Conservation (phyloP, 768 basidiomycete genomes). For the Crepidotus variabilis region DNA sequence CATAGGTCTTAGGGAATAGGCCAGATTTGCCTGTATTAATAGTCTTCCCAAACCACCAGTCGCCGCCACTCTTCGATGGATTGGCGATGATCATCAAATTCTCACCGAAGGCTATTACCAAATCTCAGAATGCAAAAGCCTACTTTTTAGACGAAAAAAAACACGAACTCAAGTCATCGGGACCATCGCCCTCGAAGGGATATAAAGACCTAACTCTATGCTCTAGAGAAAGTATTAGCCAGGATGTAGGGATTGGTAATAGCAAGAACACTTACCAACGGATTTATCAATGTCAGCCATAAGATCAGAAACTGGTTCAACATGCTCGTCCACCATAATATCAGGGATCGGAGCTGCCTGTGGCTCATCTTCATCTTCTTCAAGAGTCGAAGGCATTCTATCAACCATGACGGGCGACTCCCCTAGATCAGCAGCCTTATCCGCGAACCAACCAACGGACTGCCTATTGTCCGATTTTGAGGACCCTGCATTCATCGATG, state of each 20-base stretch:
- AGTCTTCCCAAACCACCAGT: slow-evolving; percentile 91
- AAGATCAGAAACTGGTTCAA: slow-evolving; percentile 40
- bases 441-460: slow-evolving; percentile 90
- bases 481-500: slow-evolving; percentile 21
- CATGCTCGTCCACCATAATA: slow-evolving; percentile 52
- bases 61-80: slow-evolving; percentile 80
- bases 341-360: slow-evolving; percentile 37
- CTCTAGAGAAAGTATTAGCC: slow-evolving; percentile 38
- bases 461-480: slow-evolving; percentile 52
- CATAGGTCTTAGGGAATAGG: slow-evolving; percentile 89
- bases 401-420: slow-evolving; percentile 24
- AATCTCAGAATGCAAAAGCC: slow-evolving; percentile 8
- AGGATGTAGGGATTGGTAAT: slow-evolving; percentile 6
- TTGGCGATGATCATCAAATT: slow-evolving; percentile 77
- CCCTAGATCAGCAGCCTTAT: slow-evolving; percentile 73
- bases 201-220: slow-evolving; percentile 78
- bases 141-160: neutral
- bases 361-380: slow-evolving; percentile 59
- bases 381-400: slow-evolving; percentile 47
- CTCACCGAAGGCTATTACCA: slow-evolving; percentile 79
- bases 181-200: slow-evolving; percentile 79
- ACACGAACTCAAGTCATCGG: slow-evolving; percentile 81
- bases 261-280: slow-evolving; percentile 43
- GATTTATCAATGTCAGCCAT: slow-evolving; percentile 73
- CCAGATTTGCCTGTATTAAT: slow-evolving; percentile 67